Evolutionary conservation across 257 asterid genomes (phyloP).

Genomic region (Nicotiana noctiflora): DNA sequence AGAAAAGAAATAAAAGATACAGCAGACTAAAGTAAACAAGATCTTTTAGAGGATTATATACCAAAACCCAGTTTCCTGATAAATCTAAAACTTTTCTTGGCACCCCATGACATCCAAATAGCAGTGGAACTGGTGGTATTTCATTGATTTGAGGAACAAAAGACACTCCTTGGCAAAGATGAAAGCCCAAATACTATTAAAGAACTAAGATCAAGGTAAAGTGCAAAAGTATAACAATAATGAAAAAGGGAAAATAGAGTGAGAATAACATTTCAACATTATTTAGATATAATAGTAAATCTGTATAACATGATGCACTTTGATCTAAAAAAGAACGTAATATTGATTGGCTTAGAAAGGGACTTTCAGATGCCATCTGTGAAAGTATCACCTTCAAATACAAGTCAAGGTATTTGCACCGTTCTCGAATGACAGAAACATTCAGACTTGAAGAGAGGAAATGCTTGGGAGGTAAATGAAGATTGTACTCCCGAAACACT

Average conservation of each 20-base stretch:
- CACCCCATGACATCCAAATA: not conserved
- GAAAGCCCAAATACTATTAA: not conserved
- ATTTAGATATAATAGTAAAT: not conserved
- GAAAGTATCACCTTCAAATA: conserved; percentile 69
- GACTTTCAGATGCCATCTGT: conserved; percentile 1
- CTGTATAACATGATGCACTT: not conserved
- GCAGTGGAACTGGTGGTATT: not conserved
- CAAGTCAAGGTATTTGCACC: conserved; percentile 82
- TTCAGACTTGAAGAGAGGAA: conserved; percentile 85
- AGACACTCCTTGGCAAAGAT: not conserved
- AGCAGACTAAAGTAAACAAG: not conserved
- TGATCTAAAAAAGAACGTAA: not conserved
- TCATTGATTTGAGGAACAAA: not conserved
- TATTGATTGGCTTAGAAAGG: conserved; percentile 1
- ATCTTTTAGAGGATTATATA: not conserved
- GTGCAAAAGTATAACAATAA: not conserved
- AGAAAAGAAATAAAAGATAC: not conserved
- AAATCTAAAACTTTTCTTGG: not conserved
- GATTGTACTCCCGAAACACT: conserved; percentile 79
- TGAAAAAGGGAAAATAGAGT: not conserved
- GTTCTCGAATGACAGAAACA: conserved; percentile 62
- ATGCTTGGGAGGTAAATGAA: conserved; percentile 97
- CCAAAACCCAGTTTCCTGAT: not conserved
- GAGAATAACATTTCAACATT: not conserved
- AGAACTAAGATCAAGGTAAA: not conserved